phyloP scores from a whole-genome alignment of 2,329 filamentous ascomycete genomes.

The Talaromyces sp. region DNA sequence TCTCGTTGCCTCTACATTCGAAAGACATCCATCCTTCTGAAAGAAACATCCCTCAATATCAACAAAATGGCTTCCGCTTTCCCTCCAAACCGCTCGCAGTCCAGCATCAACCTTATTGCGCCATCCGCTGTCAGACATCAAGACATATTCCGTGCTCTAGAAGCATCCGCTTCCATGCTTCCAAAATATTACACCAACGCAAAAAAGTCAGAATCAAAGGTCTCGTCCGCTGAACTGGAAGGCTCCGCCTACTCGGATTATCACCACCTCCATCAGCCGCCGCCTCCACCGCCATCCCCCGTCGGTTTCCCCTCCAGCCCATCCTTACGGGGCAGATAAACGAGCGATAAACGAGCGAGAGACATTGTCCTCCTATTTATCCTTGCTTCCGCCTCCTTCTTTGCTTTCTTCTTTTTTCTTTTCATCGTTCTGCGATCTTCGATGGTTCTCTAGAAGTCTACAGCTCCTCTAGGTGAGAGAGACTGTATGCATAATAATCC shows the following conservation, averaged over 20 bases:
- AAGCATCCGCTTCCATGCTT: constrained; percentile 25
- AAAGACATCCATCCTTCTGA: not conserved
- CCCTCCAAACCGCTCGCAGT: constrained; percentile 11
- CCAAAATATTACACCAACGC: constrained; percentile 26
- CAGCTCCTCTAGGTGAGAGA: not conserved
- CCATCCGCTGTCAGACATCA: constrained; percentile 23
- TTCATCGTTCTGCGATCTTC: not conserved
- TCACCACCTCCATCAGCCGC: constrained; percentile 17
- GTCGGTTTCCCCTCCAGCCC: constrained; percentile 17
- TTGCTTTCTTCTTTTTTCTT: not conserved
- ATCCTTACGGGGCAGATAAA: not conserved
- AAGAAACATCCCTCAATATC: not conserved
- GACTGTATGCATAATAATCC: not conserved
- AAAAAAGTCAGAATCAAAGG: constrained; percentile 12
- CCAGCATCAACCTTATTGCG: constrained; percentile 15
- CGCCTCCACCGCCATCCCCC: constrained; percentile 28
- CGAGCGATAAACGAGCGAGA: not conserved
- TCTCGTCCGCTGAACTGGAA: not conserved
- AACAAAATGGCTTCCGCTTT: constrained; percentile 17
- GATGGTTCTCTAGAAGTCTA: not conserved
- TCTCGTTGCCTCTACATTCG: not conserved
- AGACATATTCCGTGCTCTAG: constrained; percentile 36
- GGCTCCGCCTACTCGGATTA: constrained; percentile 6
- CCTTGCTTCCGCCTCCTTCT: not conserved
- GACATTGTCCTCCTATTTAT: not conserved